phyloP scores from a whole-genome alignment of 306 rosid species.

The Leucaena leucocephala region DNA sequence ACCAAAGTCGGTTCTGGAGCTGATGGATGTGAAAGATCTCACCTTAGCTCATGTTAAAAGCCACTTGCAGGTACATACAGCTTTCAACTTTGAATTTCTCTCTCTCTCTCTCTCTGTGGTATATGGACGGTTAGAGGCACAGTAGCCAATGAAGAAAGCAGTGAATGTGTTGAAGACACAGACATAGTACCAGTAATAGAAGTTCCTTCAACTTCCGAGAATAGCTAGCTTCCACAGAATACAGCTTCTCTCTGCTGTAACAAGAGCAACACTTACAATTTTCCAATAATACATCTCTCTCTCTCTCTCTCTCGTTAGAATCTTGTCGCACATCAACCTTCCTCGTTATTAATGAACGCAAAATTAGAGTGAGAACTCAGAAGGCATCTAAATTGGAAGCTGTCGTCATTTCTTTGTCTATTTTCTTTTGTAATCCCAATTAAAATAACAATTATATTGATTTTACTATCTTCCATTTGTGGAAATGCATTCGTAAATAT shows the following conservation, averaged over 20 bases:
- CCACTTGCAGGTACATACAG: conserved; percentile 86
- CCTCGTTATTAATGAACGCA: not conserved
- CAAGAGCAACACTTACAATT: conserved; percentile 46
- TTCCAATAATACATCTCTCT: conserved; percentile 54
- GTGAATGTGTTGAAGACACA: conserved; percentile 45
- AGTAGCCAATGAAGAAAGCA: conserved; percentile 21
- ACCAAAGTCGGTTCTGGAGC: conserved; percentile 94
- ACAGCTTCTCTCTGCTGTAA: not conserved
- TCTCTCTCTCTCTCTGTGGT: conserved; percentile 1
- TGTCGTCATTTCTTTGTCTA: too few species aligned
- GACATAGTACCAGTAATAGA: not conserved
- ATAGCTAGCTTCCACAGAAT: not conserved
- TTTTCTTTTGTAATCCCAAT: not conserved
- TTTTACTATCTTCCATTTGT: conserved; percentile 4
- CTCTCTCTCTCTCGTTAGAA: conserved; percentile 33
- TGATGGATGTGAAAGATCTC: conserved; percentile 97
- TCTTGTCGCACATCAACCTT: conserved; percentile 50
- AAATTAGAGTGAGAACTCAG: too few species aligned
- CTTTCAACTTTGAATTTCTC: not conserved
- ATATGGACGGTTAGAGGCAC: conserved; percentile 45
- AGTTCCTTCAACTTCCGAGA: not conserved
- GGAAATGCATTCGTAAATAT: conserved; percentile 10
- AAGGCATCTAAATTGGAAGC: too few species aligned
- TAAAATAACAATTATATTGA: not conserved
- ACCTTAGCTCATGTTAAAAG: conserved; percentile 97